A percentile compares a stretch with the other conserved stretches of the same genome.
Conservation (phyloP, 257 asterid genomes). For the Linaria vulgaris region DNA sequence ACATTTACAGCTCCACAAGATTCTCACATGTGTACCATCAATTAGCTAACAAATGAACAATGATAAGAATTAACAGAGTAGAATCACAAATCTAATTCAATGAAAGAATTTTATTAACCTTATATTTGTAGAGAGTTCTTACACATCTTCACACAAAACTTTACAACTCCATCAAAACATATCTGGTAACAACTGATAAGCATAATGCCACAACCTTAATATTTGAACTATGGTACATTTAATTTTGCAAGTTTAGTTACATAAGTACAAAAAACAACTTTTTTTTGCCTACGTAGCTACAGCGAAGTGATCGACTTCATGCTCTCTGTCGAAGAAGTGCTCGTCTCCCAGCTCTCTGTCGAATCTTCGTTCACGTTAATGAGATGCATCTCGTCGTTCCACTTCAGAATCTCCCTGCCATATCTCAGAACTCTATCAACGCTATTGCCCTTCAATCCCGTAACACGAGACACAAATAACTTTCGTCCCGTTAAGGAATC, state of each 20-base stretch:
- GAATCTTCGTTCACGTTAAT: slow-evolving; percentile 50
- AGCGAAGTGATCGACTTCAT: slow-evolving; percentile 59
- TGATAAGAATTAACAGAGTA: neutral
- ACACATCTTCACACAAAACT: slow-evolving; percentile 9
- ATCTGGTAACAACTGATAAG: slow-evolving; percentile 10
- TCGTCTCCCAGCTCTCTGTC: too few species aligned
- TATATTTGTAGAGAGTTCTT: neutral
- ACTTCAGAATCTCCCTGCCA: slow-evolving; percentile 63
- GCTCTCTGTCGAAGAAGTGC: too few species aligned
- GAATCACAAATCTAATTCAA: too few species aligned
- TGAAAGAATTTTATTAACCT: slow-evolving; percentile 25
- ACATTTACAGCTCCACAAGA: neutral
- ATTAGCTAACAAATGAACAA: slow-evolving; percentile 2
- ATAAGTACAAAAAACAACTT: neutral
- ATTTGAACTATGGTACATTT: slow-evolving; percentile 25
- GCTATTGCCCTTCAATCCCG: slow-evolving; percentile 68
- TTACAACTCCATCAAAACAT: too few species aligned
- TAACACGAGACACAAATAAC: slow-evolving; percentile 59
- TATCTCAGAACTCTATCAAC: slow-evolving; percentile 67
- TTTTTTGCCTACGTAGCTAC: slow-evolving; percentile 20
- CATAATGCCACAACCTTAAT: slow-evolving; percentile 13
- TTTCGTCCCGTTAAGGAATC: slow-evolving; percentile 44
- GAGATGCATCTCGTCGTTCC: slow-evolving; percentile 56
- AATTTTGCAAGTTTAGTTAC: neutral
- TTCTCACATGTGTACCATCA: neutral